A percentile compares a stretch with the other conserved stretches of the same genome.
Conservation (phyloP, 2,329 filamentous ascomycete genomes). For the Bipolaris cookei region DNA sequence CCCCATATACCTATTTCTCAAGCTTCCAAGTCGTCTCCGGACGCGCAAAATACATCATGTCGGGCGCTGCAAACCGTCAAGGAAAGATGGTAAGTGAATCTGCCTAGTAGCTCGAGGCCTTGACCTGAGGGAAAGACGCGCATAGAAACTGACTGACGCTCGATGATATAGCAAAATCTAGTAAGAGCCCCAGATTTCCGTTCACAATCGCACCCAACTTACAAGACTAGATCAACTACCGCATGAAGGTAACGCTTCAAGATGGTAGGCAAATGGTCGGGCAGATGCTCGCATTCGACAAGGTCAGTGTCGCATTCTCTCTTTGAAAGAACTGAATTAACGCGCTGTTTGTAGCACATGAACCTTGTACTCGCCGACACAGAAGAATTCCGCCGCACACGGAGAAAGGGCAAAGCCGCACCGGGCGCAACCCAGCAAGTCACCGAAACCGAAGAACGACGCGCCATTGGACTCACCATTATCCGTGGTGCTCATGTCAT, state of each 20-base stretch:
- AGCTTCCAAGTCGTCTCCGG: slow-evolving; percentile 50
- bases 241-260: slow-evolving; percentile 94
- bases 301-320: slow-evolving; percentile 61
- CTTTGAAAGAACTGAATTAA: slow-evolving; percentile 19
- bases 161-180: slow-evolving; percentile 65
- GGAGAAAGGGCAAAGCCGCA: slow-evolving; percentile 67
- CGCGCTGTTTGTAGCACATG: slow-evolving; percentile 74
- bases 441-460: slow-evolving; percentile 93
- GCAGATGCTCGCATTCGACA: slow-evolving; percentile 98
- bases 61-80: slow-evolving; percentile 75
- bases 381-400: slow-evolving; percentile 61
- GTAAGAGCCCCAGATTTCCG: slow-evolving; percentile 55
- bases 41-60: slow-evolving; percentile 52
- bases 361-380: slow-evolving; percentile 98
- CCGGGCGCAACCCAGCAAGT: slow-evolving; percentile 68
- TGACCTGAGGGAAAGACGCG: slow-evolving; percentile 52
- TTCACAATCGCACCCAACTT: slow-evolving; percentile 24
- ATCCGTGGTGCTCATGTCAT: slow-evolving; percentile 94
- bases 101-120: slow-evolving; percentile 45
- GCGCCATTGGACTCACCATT: slow-evolving; percentile 93
- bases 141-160: slow-evolving; percentile 53
- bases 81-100: slow-evolving; percentile 92
- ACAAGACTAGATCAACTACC: slow-evolving; percentile 86
- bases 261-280: slow-evolving; percentile 96
- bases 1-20: slow-evolving; percentile 9